Evolutionary conservation across 2,329 filamentous ascomycete genomes (phyloP), one percentile per base, ranked within the genome.

Genomic region (Xylaria sp.): DNA sequence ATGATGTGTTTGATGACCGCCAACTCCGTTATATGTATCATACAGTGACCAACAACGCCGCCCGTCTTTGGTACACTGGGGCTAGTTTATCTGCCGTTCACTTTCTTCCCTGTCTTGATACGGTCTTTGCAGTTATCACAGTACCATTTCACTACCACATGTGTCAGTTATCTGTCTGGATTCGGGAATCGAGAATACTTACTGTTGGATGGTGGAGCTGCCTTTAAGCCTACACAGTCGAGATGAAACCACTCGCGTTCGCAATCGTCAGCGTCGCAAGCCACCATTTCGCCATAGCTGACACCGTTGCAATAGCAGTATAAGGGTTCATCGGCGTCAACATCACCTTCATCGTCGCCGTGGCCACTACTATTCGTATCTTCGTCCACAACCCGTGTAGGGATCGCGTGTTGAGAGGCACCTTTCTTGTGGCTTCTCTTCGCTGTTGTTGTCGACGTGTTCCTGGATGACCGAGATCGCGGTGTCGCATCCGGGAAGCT

Each of bases 271-370:
- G 89, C 89, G 77, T 94, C 92, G 76, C 92, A 94, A 2, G 90
- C 92, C 50, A 94, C 91, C 92, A 94, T 94, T 80, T 93, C 91
- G 23, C 92, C 92, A 76, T 93, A 94, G 75, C 91, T 93, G 63
- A 93, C 89, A 56, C 90, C 87, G 73, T 93, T 91, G 78, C 92
- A 94, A 80, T 93, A 93, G 79, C 92, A 93, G 78, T 94, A 94
- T 15, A 89, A 84, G 43, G 89, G 90, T 77, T 94, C 92, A 71
- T 92, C 88, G 4, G 86, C 88, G 68, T 91, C 90, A 43, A 85
- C 83, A 41, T 91, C 89, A 8, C 89, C 88, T 13, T 89, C 90
- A 5, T 82, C 82, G 13, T 84, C 82, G 36, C 80, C 81, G 46
- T 81, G 81, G 63, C 79, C 78, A 70, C 81, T 83, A 62, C 80